Evolutionary conservation across 139 green algal genomes (phyloP).

Genomic region (Auxenochlorella pyrenoidosa): DNA sequence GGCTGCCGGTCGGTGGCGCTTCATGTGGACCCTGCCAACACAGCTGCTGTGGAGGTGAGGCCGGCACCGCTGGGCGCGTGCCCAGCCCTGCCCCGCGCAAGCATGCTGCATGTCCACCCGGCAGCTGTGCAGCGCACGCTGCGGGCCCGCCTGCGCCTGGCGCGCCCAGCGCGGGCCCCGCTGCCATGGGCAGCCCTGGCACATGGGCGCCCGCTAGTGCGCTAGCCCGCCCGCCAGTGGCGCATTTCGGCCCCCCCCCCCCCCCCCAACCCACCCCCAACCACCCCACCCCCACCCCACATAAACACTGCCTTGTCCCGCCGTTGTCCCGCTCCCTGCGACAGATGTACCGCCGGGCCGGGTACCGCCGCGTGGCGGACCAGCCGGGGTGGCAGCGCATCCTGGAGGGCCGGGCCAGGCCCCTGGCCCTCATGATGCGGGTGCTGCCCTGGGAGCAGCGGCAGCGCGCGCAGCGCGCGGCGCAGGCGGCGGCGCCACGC

Average conservation of each 20-base stretch:
- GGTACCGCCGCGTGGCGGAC: conserved; percentile 32
- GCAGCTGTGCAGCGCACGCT: background rate
- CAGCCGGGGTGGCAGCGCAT: conserved; percentile 41
- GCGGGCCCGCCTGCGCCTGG: no score
- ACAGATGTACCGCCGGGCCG: conserved; percentile 40
- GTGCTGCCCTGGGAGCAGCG: conserved; percentile 3
- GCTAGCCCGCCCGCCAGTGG: background rate
- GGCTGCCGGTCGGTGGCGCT: conserved; percentile 50
- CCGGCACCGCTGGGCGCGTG: no score
- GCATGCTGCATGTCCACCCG: background rate
- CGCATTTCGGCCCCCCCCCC: background rate
- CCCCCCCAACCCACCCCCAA: no score
- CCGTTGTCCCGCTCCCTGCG: no score
- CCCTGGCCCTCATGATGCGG: conserved; percentile 41
- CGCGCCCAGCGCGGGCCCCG: no score
- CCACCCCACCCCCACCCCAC: no score
- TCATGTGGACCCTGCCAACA: conserved; percentile 48
- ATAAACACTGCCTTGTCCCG: no score
- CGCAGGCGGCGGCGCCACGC: background rate
- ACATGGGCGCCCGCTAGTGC: no score
- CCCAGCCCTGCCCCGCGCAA: background rate
- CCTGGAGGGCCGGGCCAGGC: conserved; percentile 22
- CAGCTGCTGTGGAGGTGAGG: conserved; percentile 29
- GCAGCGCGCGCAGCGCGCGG: background rate
- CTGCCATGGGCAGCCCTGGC: no score